These are phyloP conservation scores for Alternaria sp. DNA, from an alignment of 2,329 filamentous ascomycete species.

Conservation along the genomic window DNA sequence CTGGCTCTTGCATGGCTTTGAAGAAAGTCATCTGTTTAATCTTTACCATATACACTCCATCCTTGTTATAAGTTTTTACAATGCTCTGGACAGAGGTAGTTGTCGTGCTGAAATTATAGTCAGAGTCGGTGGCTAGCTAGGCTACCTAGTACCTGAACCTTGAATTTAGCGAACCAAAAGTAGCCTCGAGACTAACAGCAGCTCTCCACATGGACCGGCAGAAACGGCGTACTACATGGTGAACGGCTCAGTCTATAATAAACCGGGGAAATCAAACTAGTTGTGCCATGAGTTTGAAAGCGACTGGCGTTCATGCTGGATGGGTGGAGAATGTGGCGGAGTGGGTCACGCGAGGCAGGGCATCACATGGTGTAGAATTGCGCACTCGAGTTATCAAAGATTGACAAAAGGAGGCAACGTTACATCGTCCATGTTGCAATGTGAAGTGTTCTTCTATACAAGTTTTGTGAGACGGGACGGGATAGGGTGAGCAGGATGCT, in stretches of 20 bases:
- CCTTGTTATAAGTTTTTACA: no score
- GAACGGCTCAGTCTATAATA: neutral
- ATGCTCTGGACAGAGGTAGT: neutral
- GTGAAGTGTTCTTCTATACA: neutral
- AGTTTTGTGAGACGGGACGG: neutral
- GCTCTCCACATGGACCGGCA: neutral
- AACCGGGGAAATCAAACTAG: neutral
- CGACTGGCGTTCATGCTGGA: neutral
- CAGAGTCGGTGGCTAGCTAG: no score
- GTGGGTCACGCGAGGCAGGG: neutral
- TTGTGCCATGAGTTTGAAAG: neutral
- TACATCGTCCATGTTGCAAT: neutral
- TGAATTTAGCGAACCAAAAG: no score
- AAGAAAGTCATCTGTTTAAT: neutral
- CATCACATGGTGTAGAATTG: neutral
- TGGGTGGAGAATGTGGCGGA: neutral
- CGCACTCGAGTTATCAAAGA: neutral
- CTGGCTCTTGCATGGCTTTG: slow-evolving; percentile 33
- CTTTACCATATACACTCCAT: no score
- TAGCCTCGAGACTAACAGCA: neutral
- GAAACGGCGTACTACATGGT: neutral
- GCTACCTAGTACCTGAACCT: no score
- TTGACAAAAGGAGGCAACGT: neutral
- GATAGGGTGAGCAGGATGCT: neutral
- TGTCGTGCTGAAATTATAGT: neutral